These are phyloP conservation scores for Saccharomycopsis sp. DNA, from an alignment of 805 yeast genomes.

Conservation along the genomic window DNA sequence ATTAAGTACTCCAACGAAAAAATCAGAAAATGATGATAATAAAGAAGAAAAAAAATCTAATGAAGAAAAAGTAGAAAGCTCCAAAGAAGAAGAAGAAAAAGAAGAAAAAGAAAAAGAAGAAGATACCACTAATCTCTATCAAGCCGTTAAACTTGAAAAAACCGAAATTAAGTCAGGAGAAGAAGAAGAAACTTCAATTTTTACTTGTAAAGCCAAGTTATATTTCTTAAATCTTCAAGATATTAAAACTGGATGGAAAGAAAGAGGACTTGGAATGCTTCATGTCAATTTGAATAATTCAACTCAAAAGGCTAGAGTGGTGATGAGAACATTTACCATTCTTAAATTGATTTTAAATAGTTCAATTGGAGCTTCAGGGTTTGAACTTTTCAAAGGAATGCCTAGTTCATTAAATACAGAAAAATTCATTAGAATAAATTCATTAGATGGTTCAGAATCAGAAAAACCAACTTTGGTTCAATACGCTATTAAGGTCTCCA, in stretches of 20 bases:
- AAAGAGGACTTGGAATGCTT: slow-evolving; percentile 83
- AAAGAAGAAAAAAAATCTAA: slow-evolving; percentile 18
- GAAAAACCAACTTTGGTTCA: slow-evolving; percentile 63
- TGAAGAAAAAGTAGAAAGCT: slow-evolving; percentile 21
- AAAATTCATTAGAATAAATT: slow-evolving; percentile 68
- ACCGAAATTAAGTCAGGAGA: slow-evolving; percentile 75
- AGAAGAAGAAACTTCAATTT: slow-evolving; percentile 67
- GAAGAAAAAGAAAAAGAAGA: slow-evolving; percentile 20
- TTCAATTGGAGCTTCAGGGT: slow-evolving; percentile 45
- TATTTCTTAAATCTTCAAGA: slow-evolving; percentile 63
- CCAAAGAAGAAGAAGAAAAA: slow-evolving; percentile 24
- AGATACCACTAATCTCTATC: slow-evolving; percentile 20
- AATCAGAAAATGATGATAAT: background rate
- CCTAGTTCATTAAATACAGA: slow-evolving; percentile 78
- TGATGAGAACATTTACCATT: slow-evolving; percentile 87
- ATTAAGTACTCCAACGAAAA: too few relatives aligned
- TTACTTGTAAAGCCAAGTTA: slow-evolving; percentile 64
- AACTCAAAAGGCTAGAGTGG: slow-evolving; percentile 44
- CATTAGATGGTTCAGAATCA: slow-evolving; percentile 33
- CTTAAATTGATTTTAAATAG: slow-evolving; percentile 73
- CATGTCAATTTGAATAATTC: slow-evolving; percentile 46
- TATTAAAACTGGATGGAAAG: slow-evolving; percentile 82
- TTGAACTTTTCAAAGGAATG: slow-evolving; percentile 68
- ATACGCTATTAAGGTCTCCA: slow-evolving; percentile 67
- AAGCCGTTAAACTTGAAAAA: slow-evolving; percentile 50